Base-by-base conservation (phyloP, 306 rosid genomes). In the Lathyrus oleraceus region DNA sequence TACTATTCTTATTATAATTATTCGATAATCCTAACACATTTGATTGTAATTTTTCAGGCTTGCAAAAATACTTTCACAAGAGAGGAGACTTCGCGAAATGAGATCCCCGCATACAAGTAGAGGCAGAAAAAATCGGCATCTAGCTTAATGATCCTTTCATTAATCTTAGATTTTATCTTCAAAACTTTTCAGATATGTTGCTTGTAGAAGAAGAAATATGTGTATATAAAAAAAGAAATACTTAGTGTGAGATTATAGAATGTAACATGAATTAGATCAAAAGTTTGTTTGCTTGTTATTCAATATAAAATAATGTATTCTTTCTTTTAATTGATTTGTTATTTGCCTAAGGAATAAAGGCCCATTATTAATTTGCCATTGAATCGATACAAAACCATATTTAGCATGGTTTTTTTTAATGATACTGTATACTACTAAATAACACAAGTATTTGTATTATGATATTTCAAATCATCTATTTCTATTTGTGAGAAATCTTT, bases 61-160 rank as follows among this genome's bases (percentile, higher is more conserved):
- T 59, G 92, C 96, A 17, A 78, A 78, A 71, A 51, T 78, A 10
- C 84, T 90, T 11, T 85, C 91, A 4, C 82, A 84, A 65, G 96
- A 90, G 70, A 85, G 82, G 59, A 74, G 74, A 39, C 71, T 69
- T 13, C 87, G 93, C 12, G 81, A 82, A 14, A 78, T 76, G 51
- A 85, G 49, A 79, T 87, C 93, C 0, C 86, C 93, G 17, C 87
- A 75, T 40, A 71, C 77, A 15, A 66, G 49, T 51, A 67, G 15
- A 63, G 74, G 19, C 54, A 10, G 25, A 15, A 53, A 20, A 53
- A 20, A 21, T 7, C 15, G 30, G 0, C 64, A 12, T 43, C 8
- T 57, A 44, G 14, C 11, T 27, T 8, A 23, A 7, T 16, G 21
- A 7, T 48, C 28, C 3, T n/a, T 61, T 30, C 28, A 9, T 32